phyloP scores from a whole-genome alignment of 1,139 yeast genomes.

The Meyerozyma sp. region DNA sequence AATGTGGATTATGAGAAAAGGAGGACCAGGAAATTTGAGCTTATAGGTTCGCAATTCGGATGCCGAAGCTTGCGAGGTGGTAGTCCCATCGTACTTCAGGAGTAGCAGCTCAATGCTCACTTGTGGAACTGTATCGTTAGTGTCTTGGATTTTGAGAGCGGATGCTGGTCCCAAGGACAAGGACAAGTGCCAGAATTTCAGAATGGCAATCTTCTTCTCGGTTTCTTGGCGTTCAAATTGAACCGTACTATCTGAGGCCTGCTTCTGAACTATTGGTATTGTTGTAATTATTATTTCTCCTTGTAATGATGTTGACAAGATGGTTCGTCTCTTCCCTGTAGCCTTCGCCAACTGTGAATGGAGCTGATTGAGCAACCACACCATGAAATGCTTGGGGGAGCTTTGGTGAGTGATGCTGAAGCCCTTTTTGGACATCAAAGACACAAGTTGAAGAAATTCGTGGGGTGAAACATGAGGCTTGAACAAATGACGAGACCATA shows the following conservation, averaged over 20 bases:
- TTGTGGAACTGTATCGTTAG: conserved; percentile 42
- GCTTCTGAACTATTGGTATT: conserved; percentile 14
- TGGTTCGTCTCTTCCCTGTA: conserved; percentile 10
- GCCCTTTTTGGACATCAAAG: conserved; percentile 34
- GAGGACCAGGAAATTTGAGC: conserved; percentile 42
- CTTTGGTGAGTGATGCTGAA: conserved; percentile 31
- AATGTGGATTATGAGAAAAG: conserved; percentile 48
- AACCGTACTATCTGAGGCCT: conserved; percentile 15
- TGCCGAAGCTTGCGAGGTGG: conserved; percentile 12
- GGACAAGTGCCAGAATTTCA: conserved; percentile 57
- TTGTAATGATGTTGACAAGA: conserved; percentile 32
- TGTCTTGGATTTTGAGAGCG: conserved; percentile 34
- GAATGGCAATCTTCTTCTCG: conserved; percentile 9
- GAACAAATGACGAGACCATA: conserved; percentile 62
- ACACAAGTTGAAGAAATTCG: conserved; percentile 50
- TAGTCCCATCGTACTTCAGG: conserved; percentile 35
- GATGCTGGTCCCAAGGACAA: conserved; percentile 57
- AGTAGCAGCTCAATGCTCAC: conserved; percentile 43
- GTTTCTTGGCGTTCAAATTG: conserved; percentile 17
- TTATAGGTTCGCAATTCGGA: conserved; percentile 29
- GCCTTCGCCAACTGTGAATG: conserved; percentile 28
- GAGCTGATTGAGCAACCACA: conserved; percentile 55
- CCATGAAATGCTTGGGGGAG: conserved; percentile 53
- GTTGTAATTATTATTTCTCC: conserved; percentile 44
- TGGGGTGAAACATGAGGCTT: conserved; percentile 64